Conservation (phyloP, 129 eudicot species). For the Ambrosia artemisiifolia region DNA sequence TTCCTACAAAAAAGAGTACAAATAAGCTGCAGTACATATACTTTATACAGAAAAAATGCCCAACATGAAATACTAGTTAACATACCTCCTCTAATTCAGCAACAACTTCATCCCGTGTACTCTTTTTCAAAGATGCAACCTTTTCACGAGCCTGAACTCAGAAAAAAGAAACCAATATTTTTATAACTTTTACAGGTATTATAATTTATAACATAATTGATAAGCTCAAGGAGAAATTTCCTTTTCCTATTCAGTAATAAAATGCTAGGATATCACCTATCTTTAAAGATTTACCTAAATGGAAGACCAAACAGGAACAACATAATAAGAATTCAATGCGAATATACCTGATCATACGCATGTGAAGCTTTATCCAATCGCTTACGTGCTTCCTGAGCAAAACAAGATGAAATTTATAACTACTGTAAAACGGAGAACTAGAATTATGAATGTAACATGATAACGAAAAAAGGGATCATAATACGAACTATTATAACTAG, state of each 20-base stretch:
- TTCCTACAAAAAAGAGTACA: constrained; percentile 50
- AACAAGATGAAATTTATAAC: constrained; percentile 17
- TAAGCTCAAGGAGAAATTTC: background rate
- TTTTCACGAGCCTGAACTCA: constrained; percentile 83
- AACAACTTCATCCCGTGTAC: constrained; percentile 86
- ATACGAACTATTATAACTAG: background rate
- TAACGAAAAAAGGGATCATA: background rate
- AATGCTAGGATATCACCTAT: background rate
- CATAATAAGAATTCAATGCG: background rate
- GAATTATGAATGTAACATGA: background rate
- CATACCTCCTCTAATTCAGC: constrained; percentile 90
- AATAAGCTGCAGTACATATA: constrained; percentile 22
- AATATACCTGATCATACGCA: constrained; percentile 84
- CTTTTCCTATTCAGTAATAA: background rate
- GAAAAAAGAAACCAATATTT: background rate
- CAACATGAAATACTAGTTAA: constrained; percentile 12
- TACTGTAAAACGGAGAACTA: constrained; percentile 9
- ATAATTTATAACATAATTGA: background rate
- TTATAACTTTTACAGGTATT: background rate
- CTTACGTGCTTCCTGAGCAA: constrained; percentile 82
- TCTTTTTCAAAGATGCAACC: constrained; percentile 82
- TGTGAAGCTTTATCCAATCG: constrained; percentile 74
- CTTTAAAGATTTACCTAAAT: background rate
- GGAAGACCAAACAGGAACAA: background rate
- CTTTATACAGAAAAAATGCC: background rate